phyloP scores from a whole-genome alignment of 1,139 yeast genomes.

The Candida gigantensis region DNA sequence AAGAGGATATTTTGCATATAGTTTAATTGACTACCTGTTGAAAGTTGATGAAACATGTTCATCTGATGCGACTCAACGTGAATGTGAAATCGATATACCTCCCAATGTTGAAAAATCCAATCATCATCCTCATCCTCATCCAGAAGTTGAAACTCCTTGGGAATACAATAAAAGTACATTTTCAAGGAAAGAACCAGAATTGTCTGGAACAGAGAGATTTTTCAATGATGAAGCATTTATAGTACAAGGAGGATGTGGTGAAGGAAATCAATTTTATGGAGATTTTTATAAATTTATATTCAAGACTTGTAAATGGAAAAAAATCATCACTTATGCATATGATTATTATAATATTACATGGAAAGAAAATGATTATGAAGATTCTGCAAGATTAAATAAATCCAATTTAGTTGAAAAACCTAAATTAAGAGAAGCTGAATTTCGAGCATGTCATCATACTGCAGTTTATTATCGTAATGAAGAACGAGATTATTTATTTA shows the following conservation, averaged over 20 bases:
- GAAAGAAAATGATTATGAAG: slow-evolving; percentile 33
- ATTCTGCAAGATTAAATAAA: slow-evolving; percentile 20
- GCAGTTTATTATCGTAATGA: slow-evolving; percentile 38
- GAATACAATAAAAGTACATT: too few species aligned
- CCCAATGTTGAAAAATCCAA: not conserved
- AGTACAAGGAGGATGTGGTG: slow-evolving; percentile 47
- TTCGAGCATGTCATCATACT: slow-evolving; percentile 45
- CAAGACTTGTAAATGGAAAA: slow-evolving; percentile 37
- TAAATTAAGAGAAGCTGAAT: slow-evolving; percentile 40
- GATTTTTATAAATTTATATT: slow-evolving; percentile 39
- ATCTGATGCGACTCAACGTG: slow-evolving; percentile 10
- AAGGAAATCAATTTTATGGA: slow-evolving; percentile 28
- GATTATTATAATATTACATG: slow-evolving; percentile 35
- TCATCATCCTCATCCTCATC: not conserved
- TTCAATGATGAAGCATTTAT: slow-evolving; percentile 34
- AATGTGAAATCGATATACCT: not conserved
- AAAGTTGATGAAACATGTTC: slow-evolving; percentile 25
- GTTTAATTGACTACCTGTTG: slow-evolving; percentile 26
- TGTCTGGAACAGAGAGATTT: slow-evolving; percentile 19
- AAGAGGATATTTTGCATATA: slow-evolving; percentile 43
- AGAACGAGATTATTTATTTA: slow-evolving; percentile 39
- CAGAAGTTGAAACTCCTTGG: not conserved
- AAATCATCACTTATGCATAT: slow-evolving; percentile 34
- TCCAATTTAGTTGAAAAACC: slow-evolving; percentile 31
- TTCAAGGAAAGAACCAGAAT: slow-evolving; percentile 1